A percentile compares a stretch with the other conserved stretches of the same genome.
These are phyloP conservation scores for Pholiota adiposa DNA, from an alignment of 1,284 basidiomycete genomes.

Conservation along the genomic window DNA sequence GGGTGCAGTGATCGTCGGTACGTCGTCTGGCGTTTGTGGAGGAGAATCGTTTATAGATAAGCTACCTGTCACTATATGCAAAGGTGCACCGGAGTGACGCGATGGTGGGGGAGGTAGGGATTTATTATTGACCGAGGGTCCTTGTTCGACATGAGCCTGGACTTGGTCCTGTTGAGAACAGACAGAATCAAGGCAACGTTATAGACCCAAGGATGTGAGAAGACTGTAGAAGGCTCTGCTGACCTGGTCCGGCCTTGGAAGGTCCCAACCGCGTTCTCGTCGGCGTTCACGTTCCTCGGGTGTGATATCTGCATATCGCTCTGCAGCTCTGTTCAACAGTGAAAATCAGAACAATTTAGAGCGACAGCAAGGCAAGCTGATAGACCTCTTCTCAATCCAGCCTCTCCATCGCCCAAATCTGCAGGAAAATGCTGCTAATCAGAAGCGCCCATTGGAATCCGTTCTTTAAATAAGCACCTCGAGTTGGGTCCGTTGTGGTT, in stretches of 20 bases:
- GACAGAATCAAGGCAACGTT: not conserved
- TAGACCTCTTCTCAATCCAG: conserved; percentile 84
- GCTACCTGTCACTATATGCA: conserved; percentile 52
- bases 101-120: conserved; percentile 25
- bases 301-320: conserved; percentile 70
- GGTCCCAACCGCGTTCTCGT: conserved; percentile 69
- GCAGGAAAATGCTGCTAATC: conserved; percentile 13
- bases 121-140: not conserved
- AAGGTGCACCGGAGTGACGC: conserved; percentile 17
- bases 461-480: conserved; percentile 44
- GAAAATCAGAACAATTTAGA: conserved; percentile 4
- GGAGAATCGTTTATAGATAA: conserved; percentile 32
- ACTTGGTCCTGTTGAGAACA: not conserved
- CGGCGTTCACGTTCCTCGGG: conserved; percentile 60
- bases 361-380: conserved; percentile 10
- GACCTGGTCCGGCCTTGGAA: conserved; percentile 13
- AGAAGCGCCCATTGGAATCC: conserved; percentile 2
- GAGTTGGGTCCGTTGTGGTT: conserved; percentile 77
- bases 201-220: not conserved
- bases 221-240: not conserved
- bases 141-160: not conserved
- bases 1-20: conserved; percentile 39
- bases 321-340: conserved; percentile 64
- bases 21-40: conserved; percentile 32
- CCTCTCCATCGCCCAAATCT: conserved; percentile 83